A percentile compares a stretch with the other conserved stretches of the same genome.
Conservation (phyloP, 2,329 filamentous ascomycete species). For the Diaporthe sp. region DNA sequence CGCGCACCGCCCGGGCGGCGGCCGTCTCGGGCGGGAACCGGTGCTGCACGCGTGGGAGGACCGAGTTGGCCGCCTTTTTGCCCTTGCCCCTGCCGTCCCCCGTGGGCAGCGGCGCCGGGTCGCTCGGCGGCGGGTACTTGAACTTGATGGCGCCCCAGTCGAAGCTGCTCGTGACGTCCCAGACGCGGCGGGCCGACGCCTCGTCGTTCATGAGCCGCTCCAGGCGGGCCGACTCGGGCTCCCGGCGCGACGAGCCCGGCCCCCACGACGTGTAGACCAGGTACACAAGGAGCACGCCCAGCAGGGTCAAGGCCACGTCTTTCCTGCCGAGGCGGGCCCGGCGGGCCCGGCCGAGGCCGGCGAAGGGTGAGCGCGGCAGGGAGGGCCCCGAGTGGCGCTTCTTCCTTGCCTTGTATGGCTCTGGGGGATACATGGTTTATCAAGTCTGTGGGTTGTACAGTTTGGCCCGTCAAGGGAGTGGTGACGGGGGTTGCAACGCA, state of each 20-base stretch:
- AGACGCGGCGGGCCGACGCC: slow-evolving; percentile 17
- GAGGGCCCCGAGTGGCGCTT: slow-evolving; percentile 16
- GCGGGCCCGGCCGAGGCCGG: slow-evolving; percentile 17
- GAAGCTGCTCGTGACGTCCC: slow-evolving; percentile 45
- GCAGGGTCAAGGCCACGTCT: slow-evolving; percentile 19
- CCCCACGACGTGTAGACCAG: slow-evolving; percentile 9
- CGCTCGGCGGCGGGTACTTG: slow-evolving; percentile 39
- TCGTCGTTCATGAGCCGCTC: slow-evolving; percentile 46
- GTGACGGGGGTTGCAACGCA: neutral
- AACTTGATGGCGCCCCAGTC: slow-evolving; percentile 48
- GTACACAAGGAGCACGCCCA: slow-evolving; percentile 30
- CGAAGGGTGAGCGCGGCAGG: slow-evolving; percentile 11
- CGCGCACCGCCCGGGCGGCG: slow-evolving; percentile 40
- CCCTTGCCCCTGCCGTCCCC: neutral
- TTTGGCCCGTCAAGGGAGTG: neutral
- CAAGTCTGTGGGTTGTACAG: neutral
- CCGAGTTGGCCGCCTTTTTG: neutral
- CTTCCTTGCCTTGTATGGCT: slow-evolving; percentile 3
- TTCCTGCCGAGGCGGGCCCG: slow-evolving; percentile 11
- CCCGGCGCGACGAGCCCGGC: neutral
- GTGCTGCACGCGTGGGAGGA: slow-evolving; percentile 50
- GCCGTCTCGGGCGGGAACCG: slow-evolving; percentile 41
- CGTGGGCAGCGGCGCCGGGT: slow-evolving; percentile 41
- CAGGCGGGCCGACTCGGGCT: slow-evolving; percentile 37
- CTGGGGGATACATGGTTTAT: neutral